phyloP scores from a whole-genome alignment of 768 basidiomycete genomes.

The Coprinopsis sp. region DNA sequence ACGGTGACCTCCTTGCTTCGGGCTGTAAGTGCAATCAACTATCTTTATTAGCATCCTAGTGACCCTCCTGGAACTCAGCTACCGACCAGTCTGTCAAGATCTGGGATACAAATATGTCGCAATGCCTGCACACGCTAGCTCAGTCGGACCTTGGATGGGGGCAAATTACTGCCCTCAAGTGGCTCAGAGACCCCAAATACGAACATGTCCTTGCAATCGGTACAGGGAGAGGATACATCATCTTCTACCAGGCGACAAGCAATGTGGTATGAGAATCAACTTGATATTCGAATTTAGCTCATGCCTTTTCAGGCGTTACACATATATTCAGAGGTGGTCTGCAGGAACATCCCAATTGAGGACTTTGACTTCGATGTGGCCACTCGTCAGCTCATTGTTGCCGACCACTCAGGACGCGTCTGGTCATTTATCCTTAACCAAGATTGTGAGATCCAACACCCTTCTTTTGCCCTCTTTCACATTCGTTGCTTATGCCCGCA shows the following conservation, averaged over 20 bases:
- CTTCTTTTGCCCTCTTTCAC: too few relatives aligned
- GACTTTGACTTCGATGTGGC: too few relatives aligned
- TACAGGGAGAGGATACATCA: neutral
- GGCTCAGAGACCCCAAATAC: neutral
- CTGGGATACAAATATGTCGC: neutral
- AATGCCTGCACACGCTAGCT: neutral
- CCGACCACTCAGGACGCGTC: too few relatives aligned
- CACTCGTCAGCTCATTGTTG: too few relatives aligned
- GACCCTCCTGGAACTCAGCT: neutral
- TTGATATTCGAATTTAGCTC: too few relatives aligned
- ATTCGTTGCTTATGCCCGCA: too few relatives aligned
- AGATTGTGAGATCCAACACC: too few relatives aligned
- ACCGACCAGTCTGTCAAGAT: neutral
- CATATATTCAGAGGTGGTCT: too few relatives aligned
- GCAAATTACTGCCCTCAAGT: slow-evolving; percentile 1
- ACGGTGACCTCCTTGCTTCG: neutral
- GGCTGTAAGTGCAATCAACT: neutral
- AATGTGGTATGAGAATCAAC: too few relatives aligned
- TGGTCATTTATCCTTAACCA: too few relatives aligned
- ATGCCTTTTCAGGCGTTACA: too few relatives aligned
- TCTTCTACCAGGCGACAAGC: neutral
- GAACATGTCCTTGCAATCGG: neutral
- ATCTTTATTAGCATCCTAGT: neutral
- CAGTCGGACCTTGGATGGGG: slow-evolving; percentile 1
- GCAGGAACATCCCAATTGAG: too few relatives aligned